These are phyloP conservation scores for Dalechampia spathulata DNA, from an alignment of 441 rosid genomes.

Conservation along the genomic window DNA sequence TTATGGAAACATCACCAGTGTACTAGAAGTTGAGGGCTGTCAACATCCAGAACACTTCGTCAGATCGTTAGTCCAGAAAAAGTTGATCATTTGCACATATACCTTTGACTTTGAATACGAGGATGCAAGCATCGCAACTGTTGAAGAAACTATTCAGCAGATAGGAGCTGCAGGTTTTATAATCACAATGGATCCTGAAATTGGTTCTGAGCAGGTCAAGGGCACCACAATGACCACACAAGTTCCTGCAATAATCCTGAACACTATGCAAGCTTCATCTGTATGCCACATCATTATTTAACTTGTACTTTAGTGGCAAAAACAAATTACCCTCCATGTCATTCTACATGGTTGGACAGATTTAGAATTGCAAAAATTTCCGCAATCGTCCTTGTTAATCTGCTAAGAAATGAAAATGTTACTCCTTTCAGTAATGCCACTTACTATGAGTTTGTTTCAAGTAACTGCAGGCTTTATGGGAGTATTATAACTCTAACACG, in stretches of 20 bases:
- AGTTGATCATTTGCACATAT: constrained; percentile 44
- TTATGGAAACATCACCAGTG: constrained; percentile 21
- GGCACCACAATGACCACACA: constrained; percentile 32
- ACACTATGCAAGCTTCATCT: constrained; percentile 35
- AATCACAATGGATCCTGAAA: constrained; percentile 35
- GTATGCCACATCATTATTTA: constrained; percentile 14
- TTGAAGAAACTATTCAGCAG: constrained; percentile 34
- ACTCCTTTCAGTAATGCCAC: background rate
- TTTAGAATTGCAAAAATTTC: background rate
- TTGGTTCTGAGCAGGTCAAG: constrained; percentile 30
- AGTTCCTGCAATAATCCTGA: constrained; percentile 41
- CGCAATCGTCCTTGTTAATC: background rate
- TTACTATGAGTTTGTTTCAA: background rate
- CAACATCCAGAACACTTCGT: constrained; percentile 34
- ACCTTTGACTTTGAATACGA: constrained; percentile 33
- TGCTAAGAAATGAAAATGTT: background rate
- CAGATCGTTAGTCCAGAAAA: constrained; percentile 23
- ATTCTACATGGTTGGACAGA: background rate
- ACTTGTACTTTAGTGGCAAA: background rate
- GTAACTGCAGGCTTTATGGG: constrained; percentile 38
- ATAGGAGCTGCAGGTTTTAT: constrained; percentile 50
- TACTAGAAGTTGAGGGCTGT: constrained; percentile 32
- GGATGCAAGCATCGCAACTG: constrained; percentile 31
- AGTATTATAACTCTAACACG: constrained; percentile 40
- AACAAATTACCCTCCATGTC: background rate